These are phyloP conservation scores for Avena insularis DNA, from an alignment of 176 grass and related monocot genomes.

Conservation along the genomic window DNA sequence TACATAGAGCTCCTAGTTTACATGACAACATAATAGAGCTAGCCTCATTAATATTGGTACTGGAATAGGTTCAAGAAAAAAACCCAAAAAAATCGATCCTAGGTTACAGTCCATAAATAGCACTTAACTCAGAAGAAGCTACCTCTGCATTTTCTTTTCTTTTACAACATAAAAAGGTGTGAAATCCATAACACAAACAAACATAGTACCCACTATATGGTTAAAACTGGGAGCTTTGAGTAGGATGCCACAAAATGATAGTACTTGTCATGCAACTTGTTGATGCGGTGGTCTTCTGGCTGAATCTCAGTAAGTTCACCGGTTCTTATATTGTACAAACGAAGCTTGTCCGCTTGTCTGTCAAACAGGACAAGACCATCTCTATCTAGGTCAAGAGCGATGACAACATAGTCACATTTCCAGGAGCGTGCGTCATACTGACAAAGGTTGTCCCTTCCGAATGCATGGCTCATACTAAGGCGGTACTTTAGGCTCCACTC, in stretches of 20 bases:
- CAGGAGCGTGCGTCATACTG: neutral
- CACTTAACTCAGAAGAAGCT: neutral
- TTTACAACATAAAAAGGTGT: neutral
- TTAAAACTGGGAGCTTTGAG: conserved; percentile 24
- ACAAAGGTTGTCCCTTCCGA: conserved; percentile 33
- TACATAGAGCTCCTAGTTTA: neutral
- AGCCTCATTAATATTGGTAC: neutral
- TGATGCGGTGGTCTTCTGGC: neutral
- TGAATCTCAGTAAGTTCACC: conserved; percentile 37
- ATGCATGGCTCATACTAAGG: conserved; percentile 30
- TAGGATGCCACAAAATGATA: conserved; percentile 41
- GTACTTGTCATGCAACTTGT: neutral
- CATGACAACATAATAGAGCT: neutral
- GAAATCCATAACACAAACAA: neutral
- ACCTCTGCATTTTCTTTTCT: neutral
- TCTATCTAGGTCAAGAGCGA: conserved; percentile 33
- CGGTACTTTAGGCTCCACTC: conserved; percentile 24
- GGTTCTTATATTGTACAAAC: conserved; percentile 31
- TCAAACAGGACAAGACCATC: conserved; percentile 16
- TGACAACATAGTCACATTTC: conserved; percentile 31
- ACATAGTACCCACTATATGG: neutral
- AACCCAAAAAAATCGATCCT: too few species aligned
- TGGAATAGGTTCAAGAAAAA: conserved; percentile 8
- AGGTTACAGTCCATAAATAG: conserved; percentile 4
- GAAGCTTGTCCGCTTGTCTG: conserved; percentile 10